These are phyloP conservation scores for Phytophthora gonapodyides DNA, from an alignment of 352 stramenopile genomes.

Conservation along the genomic window DNA sequence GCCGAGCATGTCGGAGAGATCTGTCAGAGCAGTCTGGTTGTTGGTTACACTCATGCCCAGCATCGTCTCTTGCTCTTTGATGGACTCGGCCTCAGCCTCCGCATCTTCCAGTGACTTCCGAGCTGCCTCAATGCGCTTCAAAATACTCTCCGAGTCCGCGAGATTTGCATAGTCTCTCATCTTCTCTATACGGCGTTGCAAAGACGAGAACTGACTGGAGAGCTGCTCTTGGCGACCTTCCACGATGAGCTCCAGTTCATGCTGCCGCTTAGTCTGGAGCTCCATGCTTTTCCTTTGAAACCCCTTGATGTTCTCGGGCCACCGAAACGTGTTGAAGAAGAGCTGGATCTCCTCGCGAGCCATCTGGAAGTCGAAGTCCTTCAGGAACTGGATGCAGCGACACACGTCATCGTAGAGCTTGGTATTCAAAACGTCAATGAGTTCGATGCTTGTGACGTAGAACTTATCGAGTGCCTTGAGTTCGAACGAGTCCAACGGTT, in stretches of 20 bases:
- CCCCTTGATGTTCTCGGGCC: constrained; percentile 91
- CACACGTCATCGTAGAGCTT: constrained; percentile 84
- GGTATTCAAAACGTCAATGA: constrained; percentile 71
- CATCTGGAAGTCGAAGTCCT: constrained; percentile 88
- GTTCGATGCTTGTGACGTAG: constrained; percentile 71
- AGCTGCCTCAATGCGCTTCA: constrained; percentile 81
- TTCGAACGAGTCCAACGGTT: constrained; percentile 90
- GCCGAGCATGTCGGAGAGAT: constrained; percentile 79
- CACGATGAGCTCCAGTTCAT: constrained; percentile 89
- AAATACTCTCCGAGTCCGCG: constrained; percentile 74
- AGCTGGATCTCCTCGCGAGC: constrained; percentile 90
- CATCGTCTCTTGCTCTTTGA: constrained; percentile 89
- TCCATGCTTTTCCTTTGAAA: constrained; percentile 93
- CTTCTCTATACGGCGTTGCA: constrained; percentile 91
- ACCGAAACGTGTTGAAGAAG: constrained; percentile 91
- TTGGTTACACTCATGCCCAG: constrained; percentile 86
- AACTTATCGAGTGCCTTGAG: constrained; percentile 90
- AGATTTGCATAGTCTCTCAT: constrained; percentile 90
- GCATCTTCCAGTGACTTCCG: constrained; percentile 83
- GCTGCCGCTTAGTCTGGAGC: constrained; percentile 88
- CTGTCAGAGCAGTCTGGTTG: constrained; percentile 73
- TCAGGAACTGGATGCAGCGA: constrained; percentile 85
- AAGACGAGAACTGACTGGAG: constrained; percentile 65
- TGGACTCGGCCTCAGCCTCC: constrained; percentile 79
- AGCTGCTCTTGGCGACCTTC: constrained; percentile 91